Evolutionary conservation across 2,329 filamentous ascomycete genomes (phyloP).

Genomic region (Volutella citrinella): DNA sequence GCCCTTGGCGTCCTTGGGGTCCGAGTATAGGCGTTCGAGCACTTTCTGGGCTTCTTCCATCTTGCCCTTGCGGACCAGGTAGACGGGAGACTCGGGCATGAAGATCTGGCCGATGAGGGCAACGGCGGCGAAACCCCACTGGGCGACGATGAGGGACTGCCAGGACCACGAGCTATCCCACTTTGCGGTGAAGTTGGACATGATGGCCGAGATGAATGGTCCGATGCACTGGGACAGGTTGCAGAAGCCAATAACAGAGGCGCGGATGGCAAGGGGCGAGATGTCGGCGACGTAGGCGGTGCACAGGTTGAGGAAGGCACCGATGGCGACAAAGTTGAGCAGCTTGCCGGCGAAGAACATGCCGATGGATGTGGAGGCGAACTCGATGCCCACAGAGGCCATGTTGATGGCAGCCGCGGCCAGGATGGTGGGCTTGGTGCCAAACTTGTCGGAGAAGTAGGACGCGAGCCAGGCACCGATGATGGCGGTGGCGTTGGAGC

Average conservation of each 20-base stretch:
- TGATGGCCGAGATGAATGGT: slow-evolving; percentile 36
- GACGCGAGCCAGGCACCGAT: slow-evolving; percentile 21
- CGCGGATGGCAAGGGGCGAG: slow-evolving; percentile 35
- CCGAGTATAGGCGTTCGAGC: slow-evolving; percentile 43
- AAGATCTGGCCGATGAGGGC: slow-evolving; percentile 30
- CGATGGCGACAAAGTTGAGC: slow-evolving; percentile 30
- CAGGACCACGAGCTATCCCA: slow-evolving; percentile 39
- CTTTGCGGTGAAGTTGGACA: slow-evolving; percentile 33
- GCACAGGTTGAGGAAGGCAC: slow-evolving; percentile 35
- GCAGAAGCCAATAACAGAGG: slow-evolving; percentile 33
- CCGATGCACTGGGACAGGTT: slow-evolving; percentile 39
- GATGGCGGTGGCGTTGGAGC: slow-evolving; percentile 21
- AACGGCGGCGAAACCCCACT: slow-evolving; percentile 38
- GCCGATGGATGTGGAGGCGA: slow-evolving; percentile 24
- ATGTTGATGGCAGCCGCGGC: slow-evolving; percentile 22
- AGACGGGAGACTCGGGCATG: slow-evolving; percentile 51
- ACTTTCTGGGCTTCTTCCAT: slow-evolving; percentile 40
- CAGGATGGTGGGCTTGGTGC: slow-evolving; percentile 21
- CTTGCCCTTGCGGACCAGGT: slow-evolving; percentile 40
- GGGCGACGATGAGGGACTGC: slow-evolving; percentile 37
- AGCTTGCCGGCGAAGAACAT: slow-evolving; percentile 31
- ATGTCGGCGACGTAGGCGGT: slow-evolving; percentile 38
- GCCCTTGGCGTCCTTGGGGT: slow-evolving; percentile 36
- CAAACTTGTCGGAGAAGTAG: no score
- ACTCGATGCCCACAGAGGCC: slow-evolving; percentile 27